Evolutionary conservation across 2,329 filamentous ascomycete genomes (phyloP).

Genomic region (Stachybotrys chartarum): DNA sequence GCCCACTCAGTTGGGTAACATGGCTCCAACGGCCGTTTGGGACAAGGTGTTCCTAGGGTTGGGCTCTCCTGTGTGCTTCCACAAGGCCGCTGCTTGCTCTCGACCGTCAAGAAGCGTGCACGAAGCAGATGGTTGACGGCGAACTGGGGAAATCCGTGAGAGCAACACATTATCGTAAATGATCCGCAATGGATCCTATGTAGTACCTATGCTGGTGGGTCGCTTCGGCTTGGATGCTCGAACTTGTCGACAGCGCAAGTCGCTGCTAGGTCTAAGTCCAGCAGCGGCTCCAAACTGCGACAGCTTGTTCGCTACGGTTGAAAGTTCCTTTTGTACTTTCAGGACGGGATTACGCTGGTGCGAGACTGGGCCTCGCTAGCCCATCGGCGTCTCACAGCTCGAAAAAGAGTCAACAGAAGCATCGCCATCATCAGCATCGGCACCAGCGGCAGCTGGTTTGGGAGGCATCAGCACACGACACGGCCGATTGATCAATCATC

Average conservation of each 20-base stretch:
- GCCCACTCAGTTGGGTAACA: too few species aligned
- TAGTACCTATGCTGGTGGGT: conserved; percentile 15
- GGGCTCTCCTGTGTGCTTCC: too few species aligned
- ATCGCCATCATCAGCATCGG: neutral
- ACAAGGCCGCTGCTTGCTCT: too few species aligned
- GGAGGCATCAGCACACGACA: too few species aligned
- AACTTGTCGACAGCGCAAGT: conserved; percentile 6
- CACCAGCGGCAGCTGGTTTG: too few species aligned
- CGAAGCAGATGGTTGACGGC: neutral
- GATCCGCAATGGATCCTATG: conserved; percentile 27
- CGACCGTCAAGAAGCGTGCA: neutral
- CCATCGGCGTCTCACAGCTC: conserved; percentile 2
- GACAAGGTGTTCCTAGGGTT: too few species aligned
- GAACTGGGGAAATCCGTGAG: neutral
- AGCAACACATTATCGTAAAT: conserved; percentile 20
- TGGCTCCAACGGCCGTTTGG: too few species aligned
- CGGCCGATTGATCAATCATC: neutral
- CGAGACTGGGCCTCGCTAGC: neutral
- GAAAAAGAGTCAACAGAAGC: conserved; percentile 2
- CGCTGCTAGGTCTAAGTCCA: neutral
- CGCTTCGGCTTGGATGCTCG: conserved; percentile 8
- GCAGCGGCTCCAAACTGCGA: too few species aligned
- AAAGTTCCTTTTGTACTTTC: too few species aligned
- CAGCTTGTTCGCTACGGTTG: too few species aligned
- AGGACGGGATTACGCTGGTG: too few species aligned